Evolutionary conservation across 139 green algal genomes (phyloP).

Genomic region (Microglena sp.): DNA sequence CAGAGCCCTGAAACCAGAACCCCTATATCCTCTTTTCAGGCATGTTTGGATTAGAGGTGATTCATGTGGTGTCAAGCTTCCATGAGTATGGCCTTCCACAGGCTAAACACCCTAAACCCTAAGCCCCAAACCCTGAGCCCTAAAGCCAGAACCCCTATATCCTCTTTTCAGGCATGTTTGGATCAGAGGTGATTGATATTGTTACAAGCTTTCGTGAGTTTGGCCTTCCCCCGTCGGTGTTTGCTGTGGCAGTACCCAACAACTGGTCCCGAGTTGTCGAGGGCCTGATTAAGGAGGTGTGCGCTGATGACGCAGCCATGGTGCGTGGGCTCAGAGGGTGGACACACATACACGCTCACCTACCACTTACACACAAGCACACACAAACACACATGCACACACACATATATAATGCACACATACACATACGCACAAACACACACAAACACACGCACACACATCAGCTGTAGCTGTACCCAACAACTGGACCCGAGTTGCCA

Average conservation of each 20-base stretch:
- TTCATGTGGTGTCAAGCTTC: background rate
- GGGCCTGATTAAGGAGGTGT: conserved; percentile 2
- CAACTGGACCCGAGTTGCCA: background rate
- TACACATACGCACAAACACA: no score
- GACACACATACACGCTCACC: no score
- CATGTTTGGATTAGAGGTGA: conserved; percentile 1
- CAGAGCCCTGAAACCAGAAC: no score
- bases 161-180: conserved; percentile 3
- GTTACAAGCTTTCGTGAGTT: background rate
- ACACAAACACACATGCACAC: no score
- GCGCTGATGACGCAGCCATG: conserved; percentile 4
- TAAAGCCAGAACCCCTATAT: no score
- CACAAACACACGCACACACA: no score
- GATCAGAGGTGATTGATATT: background rate
- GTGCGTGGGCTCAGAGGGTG: no score
- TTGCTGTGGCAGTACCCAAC: conserved; percentile 3
- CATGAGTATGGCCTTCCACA: background rate
- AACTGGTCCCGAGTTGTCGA: background rate
- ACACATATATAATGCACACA: no score
- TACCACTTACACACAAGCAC: no score
- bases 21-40: no score
- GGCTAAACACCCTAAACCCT: no score
- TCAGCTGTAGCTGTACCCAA: conserved; percentile 2
- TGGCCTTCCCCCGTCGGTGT: conserved; percentile 1
- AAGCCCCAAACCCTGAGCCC: no score